A percentile compares a stretch with the other conserved stretches of the same genome.
These are phyloP conservation scores for Linnemannia zychae DNA, from an alignment of 192 early-diverging fungal genomes.

Conservation along the genomic window DNA sequence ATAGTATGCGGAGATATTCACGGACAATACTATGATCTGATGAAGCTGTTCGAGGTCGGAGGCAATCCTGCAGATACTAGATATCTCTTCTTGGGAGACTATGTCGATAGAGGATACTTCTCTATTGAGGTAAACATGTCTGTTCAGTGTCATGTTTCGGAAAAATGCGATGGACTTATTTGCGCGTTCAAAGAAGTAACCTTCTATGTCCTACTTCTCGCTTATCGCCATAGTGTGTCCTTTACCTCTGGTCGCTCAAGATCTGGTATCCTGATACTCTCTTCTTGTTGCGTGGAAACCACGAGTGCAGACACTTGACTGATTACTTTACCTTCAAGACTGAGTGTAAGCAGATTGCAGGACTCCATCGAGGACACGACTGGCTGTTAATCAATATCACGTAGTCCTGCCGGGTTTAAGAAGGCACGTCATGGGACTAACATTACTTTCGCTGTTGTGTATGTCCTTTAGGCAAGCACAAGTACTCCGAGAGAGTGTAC, in stretches of 20 bases:
- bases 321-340: conserved; percentile 98
- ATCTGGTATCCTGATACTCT: conserved; percentile 90
- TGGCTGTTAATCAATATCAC: no score
- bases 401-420: background rate
- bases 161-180: background rate
- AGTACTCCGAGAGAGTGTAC: conserved; percentile 93
- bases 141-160: background rate
- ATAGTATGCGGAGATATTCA: conserved; percentile 96
- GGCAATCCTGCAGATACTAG: conserved; percentile 91
- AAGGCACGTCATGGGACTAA: background rate
- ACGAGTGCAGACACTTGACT: conserved; percentile 97
- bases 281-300: conserved; percentile 94
- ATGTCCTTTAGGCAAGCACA: conserved; percentile 81
- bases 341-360: conserved; percentile 80
- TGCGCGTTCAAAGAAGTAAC: background rate
- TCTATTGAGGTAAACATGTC: conserved; percentile 87
- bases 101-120: conserved; percentile 98
- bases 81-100: conserved; percentile 96
- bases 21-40: conserved; percentile 97
- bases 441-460: background rate
- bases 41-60: conserved; percentile 98
- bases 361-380: background rate
- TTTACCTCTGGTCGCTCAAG: conserved; percentile 94
- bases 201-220: background rate
- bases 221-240: conserved; percentile 74